Evolutionary conservation across 164 flowering plant species (phyloP).

Genomic region (Chimonanthus salicifolius): DNA sequence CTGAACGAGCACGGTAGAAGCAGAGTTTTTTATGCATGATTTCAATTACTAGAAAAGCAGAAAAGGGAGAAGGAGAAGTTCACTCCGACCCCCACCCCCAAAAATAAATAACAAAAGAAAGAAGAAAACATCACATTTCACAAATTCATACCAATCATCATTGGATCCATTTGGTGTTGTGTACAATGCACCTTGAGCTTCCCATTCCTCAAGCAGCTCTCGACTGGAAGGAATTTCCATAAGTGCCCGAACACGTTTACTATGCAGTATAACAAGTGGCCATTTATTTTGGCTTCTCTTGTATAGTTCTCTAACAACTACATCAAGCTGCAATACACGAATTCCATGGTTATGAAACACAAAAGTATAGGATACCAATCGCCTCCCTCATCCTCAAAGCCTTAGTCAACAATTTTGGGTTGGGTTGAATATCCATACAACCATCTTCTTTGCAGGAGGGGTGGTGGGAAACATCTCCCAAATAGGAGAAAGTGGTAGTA

Average conservation of each 20-base stretch:
- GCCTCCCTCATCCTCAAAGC: not conserved
- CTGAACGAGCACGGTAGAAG: not conserved
- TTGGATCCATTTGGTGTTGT: conserved; percentile 86
- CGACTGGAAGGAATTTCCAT: conserved; percentile 40
- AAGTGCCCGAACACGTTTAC: conserved; percentile 50
- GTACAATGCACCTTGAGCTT: conserved; percentile 48
- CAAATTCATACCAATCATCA: conserved; percentile 80
- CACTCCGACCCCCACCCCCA: not conserved
- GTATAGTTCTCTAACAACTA: conserved; percentile 64
- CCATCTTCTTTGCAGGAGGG: no score
- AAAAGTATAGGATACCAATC: not conserved
- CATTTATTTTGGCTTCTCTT: conserved; percentile 43
- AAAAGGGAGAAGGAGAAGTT: not conserved
- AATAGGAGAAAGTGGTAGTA: no score
- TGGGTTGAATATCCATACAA: no score
- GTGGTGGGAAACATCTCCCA: no score
- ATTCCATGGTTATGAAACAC: conserved; percentile 9
- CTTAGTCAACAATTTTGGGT: no score
- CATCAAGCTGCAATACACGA: conserved; percentile 74
- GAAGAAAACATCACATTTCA: not conserved
- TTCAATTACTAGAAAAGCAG: not conserved
- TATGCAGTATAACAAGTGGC: conserved; percentile 80
- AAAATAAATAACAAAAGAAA: not conserved
- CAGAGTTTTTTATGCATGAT: not conserved
- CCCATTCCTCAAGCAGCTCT: conserved; percentile 65